Percentiles rank a stretch among this genome's conserved stretches.
Conservation (phyloP, 352 stramenopile species). For the Phytophthora uliginosa region DNA sequence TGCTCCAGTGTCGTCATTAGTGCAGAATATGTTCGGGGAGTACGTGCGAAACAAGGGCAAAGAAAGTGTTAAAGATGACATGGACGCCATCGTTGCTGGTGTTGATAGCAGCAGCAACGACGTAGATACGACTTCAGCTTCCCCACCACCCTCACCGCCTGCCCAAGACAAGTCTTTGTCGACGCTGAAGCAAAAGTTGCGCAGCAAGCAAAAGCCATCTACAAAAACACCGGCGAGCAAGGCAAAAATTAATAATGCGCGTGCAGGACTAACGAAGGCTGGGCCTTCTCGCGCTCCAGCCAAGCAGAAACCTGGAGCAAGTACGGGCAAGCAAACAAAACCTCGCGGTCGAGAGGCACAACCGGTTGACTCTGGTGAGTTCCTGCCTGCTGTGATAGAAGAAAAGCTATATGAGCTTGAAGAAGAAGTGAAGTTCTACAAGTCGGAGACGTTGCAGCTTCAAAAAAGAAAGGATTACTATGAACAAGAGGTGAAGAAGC, state of each 20-base stretch:
- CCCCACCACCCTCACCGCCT: neutral
- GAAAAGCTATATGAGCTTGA: slow-evolving; percentile 86
- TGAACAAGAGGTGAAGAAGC: slow-evolving; percentile 67
- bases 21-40: slow-evolving; percentile 68
- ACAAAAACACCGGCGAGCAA: slow-evolving; percentile 10
- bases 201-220: slow-evolving; percentile 28
- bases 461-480: slow-evolving; percentile 79
- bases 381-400: slow-evolving; percentile 79
- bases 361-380: slow-evolving; percentile 19
- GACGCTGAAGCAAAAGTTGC: slow-evolving; percentile 37
- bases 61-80: neutral
- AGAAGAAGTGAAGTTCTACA: slow-evolving; percentile 90
- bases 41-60: slow-evolving; percentile 11
- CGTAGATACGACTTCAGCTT: neutral
- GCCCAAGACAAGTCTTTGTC: slow-evolving; percentile 34
- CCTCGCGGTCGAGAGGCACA: slow-evolving; percentile 4
- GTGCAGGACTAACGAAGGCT: slow-evolving; percentile 1
- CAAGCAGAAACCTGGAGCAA: slow-evolving; percentile 21
- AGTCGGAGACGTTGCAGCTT: slow-evolving; percentile 81
- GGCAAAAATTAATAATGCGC: slow-evolving; percentile 7
- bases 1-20: slow-evolving; percentile 57
- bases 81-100: neutral
- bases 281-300: slow-evolving; percentile 8
- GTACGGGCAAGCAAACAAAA: slow-evolving; percentile 9
- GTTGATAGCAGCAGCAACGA: neutral